Conservation (phyloP, 768 basidiomycete species). For the Hemileccinum impolitum region DNA sequence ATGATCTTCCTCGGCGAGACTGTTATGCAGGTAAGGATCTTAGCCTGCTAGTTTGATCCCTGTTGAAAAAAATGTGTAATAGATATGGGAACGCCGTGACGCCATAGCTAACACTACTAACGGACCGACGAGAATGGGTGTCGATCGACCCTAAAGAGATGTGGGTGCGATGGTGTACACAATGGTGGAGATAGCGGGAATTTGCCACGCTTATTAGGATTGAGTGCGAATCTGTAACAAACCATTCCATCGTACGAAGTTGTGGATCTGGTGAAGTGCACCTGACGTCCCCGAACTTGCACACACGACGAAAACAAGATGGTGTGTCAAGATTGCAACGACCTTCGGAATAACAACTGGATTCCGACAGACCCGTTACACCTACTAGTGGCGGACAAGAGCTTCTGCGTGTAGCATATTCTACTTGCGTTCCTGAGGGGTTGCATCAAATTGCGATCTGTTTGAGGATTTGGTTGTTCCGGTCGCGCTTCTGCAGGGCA, state of each 20-base stretch:
- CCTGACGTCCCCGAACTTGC: slow-evolving; percentile 8
- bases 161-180: slow-evolving; percentile 2
- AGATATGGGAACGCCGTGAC: slow-evolving; percentile 66
- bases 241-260: not conserved
- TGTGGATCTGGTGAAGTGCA: slow-evolving; percentile 8
- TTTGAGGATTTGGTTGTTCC: slow-evolving; percentile 1
- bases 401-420: not conserved
- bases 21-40: slow-evolving; percentile 74
- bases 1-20: slow-evolving; percentile 98
- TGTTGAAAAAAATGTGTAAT: slow-evolving; percentile 16
- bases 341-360: too few species aligned
- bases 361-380: too few species aligned
- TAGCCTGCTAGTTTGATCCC: not conserved
- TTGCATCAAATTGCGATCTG: slow-evolving; percentile 1
- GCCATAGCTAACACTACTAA: slow-evolving; percentile 12
- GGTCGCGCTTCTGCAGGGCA: slow-evolving; percentile 10
- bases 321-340: slow-evolving; percentile 7
- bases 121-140: slow-evolving; percentile 26
- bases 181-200: slow-evolving; percentile 30
- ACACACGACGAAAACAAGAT: too few species aligned
- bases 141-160: slow-evolving; percentile 28
- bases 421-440: slow-evolving; percentile 12
- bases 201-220: slow-evolving; percentile 21
- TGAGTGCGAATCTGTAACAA: slow-evolving; percentile 8
- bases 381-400: too few species aligned